Evolutionary conservation across 352 stramenopile species (phyloP).

Genomic region (Phytophthora europaea): DNA sequence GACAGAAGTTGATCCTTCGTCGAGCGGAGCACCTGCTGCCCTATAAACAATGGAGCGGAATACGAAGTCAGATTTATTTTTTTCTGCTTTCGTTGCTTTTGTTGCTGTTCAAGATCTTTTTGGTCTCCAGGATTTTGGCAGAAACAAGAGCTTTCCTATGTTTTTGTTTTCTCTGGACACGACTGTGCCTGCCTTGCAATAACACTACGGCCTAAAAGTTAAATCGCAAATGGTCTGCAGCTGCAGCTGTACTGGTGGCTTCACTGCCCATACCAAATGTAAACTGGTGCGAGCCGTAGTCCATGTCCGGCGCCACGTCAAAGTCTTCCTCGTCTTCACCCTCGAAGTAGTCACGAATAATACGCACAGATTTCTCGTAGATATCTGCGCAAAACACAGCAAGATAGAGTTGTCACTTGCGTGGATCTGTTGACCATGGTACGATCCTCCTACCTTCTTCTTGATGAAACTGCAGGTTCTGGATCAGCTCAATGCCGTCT

Average conservation of each 20-base stretch:
- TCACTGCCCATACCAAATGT: slow-evolving; percentile 60
- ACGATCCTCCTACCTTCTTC: slow-evolving; percentile 85
- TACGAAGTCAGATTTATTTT: slow-evolving; percentile 38
- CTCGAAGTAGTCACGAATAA: slow-evolving; percentile 98
- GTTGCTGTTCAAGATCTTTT: neutral
- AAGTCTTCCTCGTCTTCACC: slow-evolving; percentile 97
- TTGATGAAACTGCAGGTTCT: slow-evolving; percentile 98
- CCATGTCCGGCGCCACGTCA: slow-evolving; percentile 63
- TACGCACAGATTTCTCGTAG: slow-evolving; percentile 95
- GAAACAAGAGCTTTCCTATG: slow-evolving; percentile 12
- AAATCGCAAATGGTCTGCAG: slow-evolving; percentile 30
- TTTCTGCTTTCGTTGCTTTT: slow-evolving; percentile 6
- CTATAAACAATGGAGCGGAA: slow-evolving; percentile 32
- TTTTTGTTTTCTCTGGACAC: neutral
- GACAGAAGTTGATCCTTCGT: slow-evolving; percentile 1
- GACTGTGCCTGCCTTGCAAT: slow-evolving; percentile 1
- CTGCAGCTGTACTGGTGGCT: slow-evolving; percentile 15
- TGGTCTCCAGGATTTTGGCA: neutral
- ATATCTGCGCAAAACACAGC: slow-evolving; percentile 63
- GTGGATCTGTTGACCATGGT: neutral
- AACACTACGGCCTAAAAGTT: slow-evolving; percentile 38
- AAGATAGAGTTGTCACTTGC: slow-evolving; percentile 10
- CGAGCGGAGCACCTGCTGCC: slow-evolving; percentile 9
- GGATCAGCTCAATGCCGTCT: slow-evolving; percentile 97
- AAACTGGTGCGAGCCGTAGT: slow-evolving; percentile 66